A percentile compares a stretch with the other conserved stretches of the same genome.
Evolutionary conservation across 345 rosid genomes (phyloP).

Genomic region (Citrus sp.): DNA sequence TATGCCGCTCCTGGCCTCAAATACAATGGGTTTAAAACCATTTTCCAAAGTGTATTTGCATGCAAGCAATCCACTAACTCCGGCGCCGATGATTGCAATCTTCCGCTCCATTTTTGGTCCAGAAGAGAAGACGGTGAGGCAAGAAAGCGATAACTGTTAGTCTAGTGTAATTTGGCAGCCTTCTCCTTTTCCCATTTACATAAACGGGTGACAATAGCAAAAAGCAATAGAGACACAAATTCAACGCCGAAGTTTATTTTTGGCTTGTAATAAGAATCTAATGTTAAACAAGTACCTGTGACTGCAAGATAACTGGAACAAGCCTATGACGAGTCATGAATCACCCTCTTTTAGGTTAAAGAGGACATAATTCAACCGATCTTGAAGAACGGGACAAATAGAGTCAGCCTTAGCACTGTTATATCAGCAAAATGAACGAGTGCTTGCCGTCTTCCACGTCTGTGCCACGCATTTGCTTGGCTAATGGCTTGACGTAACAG

Average conservation of each 20-base stretch:
- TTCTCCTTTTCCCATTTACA: neutral
- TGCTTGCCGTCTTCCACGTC: neutral
- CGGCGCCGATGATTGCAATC: constrained; percentile 41
- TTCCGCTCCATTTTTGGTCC: constrained; percentile 18
- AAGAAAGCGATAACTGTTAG: neutral
- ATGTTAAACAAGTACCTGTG: neutral
- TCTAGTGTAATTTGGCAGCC: neutral
- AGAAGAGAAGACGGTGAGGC: neutral
- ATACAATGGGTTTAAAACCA: constrained; percentile 29
- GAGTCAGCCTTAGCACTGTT: neutral
- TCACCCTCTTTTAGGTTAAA: neutral
- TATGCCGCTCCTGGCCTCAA: constrained; percentile 23
- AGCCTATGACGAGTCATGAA: neutral
- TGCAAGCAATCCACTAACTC: constrained; percentile 41
- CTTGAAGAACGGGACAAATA: neutral
- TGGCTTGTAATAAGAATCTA: neutral
- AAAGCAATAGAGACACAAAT: neutral
- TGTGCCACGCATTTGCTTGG: neutral
- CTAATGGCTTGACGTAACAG: neutral
- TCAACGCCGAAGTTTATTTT: neutral
- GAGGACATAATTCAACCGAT: neutral
- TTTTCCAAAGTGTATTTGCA: constrained; percentile 32
- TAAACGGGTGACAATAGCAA: no score
- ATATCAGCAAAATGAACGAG: neutral
- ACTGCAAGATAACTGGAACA: neutral